Base-by-base conservation (phyloP, 371 early-diverging fungal genomes). In the Rhizopus sp. region DNA sequence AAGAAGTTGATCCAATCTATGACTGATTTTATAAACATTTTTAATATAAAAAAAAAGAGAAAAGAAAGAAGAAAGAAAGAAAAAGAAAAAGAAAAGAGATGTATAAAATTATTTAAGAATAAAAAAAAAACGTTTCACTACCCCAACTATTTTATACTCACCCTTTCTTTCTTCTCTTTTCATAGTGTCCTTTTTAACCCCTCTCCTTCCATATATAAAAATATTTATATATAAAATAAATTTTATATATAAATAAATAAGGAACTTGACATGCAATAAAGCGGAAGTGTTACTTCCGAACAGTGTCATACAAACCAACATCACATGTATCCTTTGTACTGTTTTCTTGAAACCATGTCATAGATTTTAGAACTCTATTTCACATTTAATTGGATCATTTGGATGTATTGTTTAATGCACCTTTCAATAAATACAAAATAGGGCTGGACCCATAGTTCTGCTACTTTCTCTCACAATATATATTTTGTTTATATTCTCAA, bases 1-100 rank as follows among this genome's bases (percentile, higher is more conserved):
- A 48, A 9, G 16, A 48, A 57, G 16, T 61, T 44, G 15, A 66
- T 50, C 62, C 58, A 66, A 16, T 50, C 38, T 31, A 61, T 38
- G 15, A 61, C 5, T 7, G 30, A 4, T 9, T 7, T 10, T 7
- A 53, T 38, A 35, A 49, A 48, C 41, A 41, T 16, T 9, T 57
- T 50, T 53, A 54, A 55, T 12, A n/a, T n/a, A 15, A 23, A 35
- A 44, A n/a, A 32, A 17, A 12, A 32, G 33, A 37, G 23, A 4
- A 40, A 42, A 9, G 37, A 12, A 13, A n/a, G n/a, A n/a, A n/a
- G n/a, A n/a, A n/a, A n/a, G n/a, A n/a, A n/a, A n/a, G n/a, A n/a
- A 48, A n/a, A n/a, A 16, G n/a, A 37, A 31, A 54, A 42, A 30
- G 45, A 39, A 42, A 46, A 55, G 31, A 2, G 44, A 17, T 38